These are phyloP conservation scores for Protomyces inouyei DNA, from an alignment of 1,139 yeast genomes.

Conservation along the genomic window DNA sequence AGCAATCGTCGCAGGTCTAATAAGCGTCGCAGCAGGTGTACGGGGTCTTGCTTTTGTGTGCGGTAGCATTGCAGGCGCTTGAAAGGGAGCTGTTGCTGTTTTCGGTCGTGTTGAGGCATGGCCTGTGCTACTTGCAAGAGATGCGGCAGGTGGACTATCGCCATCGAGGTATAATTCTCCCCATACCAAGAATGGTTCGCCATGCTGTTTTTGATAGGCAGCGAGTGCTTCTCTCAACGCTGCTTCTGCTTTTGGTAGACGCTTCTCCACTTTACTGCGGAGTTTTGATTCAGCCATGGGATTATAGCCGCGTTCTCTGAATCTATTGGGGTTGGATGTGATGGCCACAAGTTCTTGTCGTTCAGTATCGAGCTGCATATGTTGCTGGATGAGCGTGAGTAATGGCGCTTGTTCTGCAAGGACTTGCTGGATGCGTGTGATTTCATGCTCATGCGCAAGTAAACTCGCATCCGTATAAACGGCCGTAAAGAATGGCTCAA, in stretches of 20 bases:
- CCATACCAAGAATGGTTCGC: conserved; percentile 16
- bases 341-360: conserved; percentile 61
- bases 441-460: conserved; percentile 60
- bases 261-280: conserved; percentile 60
- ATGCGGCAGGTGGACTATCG: not conserved
- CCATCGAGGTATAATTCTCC: conserved; percentile 4
- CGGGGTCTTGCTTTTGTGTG: not conserved
- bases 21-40: conserved; percentile 2
- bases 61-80: not conserved
- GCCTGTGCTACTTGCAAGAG: not conserved
- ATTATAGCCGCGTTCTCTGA: conserved; percentile 58
- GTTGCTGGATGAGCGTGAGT: conserved; percentile 51
- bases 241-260: conserved; percentile 59
- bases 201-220: conserved; percentile 47
- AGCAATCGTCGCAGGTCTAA: not conserved
- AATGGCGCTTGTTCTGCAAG: conserved; percentile 53
- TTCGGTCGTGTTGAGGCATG: not conserved
- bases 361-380: conserved; percentile 56
- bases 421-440: conserved; percentile 50
- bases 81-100: not conserved
- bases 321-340: conserved; percentile 72
- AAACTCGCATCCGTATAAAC: conserved; percentile 52
- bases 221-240: conserved; percentile 49
- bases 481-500: conserved; percentile 43
- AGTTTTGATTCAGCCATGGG: conserved; percentile 72